Base-by-base conservation (phyloP, 2,329 filamentous ascomycete genomes). In the Albifimbria verrucaria region DNA sequence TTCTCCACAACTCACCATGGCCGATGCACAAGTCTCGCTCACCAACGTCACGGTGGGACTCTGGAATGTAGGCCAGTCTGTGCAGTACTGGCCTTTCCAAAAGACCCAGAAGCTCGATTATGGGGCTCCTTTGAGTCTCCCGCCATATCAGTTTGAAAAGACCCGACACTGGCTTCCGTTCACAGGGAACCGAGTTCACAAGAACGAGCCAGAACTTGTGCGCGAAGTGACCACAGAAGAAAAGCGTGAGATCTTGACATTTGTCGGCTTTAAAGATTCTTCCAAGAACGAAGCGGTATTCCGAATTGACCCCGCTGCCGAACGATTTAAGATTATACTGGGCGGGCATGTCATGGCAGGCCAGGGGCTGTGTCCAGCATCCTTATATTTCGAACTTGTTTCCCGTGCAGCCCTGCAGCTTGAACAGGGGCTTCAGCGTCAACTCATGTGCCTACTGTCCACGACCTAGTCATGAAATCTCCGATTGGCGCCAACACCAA, bases 71-170 rank as follows among this genome's bases (percentile, higher is more conserved):
- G 75, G 76, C 0, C 3, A 73, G 1, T 24, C 43, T 0, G 55
- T 69, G 0, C 51, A 64, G 0, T 74, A 69, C 59, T 79, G 77
- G 77, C 48, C 62, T 1, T 68, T 73, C 42, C 68, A 55, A 17
- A 18, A 24, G 3, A 15, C 5, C 0, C 71, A 77, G 49, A 65
- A 53, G 0, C 1, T 17, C 2, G 11, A 45, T 7, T 48, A 59
- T 0, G 58, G 65, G 23, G 32, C 46, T 0, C 54, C 48, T 0
- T 21, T 73, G 3, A 25, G 67, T 0, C 59, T 77, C 0, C 74
- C 74, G 0, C 70, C 73, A 0, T 76, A 76, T 51, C 73, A 76
- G 43, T 77, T 77, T 53, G 72, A 75, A 15, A 68, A 70, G 44
- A 47, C 59, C 0, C 50, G 59, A 0, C 73, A 76, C 48, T 76